phyloP scores from a whole-genome alignment of 163 green algal genomes.

The Scenedesmus sp. region DNA sequence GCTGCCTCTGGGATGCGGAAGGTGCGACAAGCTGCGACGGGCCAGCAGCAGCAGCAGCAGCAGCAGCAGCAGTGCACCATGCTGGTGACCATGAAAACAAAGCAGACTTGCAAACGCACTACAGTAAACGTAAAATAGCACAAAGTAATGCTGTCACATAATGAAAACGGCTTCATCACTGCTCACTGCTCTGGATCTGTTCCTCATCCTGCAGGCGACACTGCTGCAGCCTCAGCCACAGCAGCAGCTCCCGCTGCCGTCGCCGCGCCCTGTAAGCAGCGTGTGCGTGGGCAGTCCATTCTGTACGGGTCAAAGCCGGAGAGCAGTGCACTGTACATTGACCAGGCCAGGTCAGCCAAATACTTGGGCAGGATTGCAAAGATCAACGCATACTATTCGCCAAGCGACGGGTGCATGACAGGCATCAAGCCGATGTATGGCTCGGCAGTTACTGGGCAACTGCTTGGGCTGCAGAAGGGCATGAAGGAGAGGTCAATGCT shows the following conservation, averaged over 20 bases:
- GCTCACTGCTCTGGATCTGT: neutral
- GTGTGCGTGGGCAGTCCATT: neutral
- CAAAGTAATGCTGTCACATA: neutral
- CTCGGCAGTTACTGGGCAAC: neutral
- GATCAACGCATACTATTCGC: slow-evolving; percentile 3
- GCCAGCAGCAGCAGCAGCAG: neutral
- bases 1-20: neutral
- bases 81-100: neutral
- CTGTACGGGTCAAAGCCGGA: neutral
- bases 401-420: slow-evolving; percentile 18
- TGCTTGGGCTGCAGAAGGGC: slow-evolving; percentile 19
- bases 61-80: neutral
- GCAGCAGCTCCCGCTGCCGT: neutral
- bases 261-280: neutral
- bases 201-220: neutral
- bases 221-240: slow-evolving; percentile 12
- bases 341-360: slow-evolving; percentile 13
- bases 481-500: neutral
- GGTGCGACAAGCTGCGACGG: neutral
- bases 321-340: neutral
- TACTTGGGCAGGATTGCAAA: neutral
- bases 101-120: neutral
- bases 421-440: slow-evolving; percentile 40
- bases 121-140: neutral
- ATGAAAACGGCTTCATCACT: neutral